Evolutionary conservation across 768 basidiomycete species (phyloP).

Genomic region (Boletus sp.): DNA sequence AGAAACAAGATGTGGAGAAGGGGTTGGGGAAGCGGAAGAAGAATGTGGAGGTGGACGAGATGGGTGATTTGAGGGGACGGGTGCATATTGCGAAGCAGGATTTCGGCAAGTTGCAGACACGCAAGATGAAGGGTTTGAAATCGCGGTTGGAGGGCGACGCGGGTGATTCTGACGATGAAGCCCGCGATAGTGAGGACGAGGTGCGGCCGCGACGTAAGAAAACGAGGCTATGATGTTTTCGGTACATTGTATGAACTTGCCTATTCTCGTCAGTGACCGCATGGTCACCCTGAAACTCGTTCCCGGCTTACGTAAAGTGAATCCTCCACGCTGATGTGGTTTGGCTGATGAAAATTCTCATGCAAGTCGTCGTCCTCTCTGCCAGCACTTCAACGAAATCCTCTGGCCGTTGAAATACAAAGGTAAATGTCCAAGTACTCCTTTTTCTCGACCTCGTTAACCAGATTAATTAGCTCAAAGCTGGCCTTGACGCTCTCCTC

Average conservation of each 20-base stretch:
- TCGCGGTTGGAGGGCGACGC: constrained; percentile 20
- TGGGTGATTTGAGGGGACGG: constrained; percentile 92
- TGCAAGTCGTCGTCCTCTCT: not conserved
- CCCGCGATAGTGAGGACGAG: constrained; percentile 18
- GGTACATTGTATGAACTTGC: not conserved
- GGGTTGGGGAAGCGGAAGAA: constrained; percentile 91
- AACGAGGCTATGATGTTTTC: constrained; percentile 8
- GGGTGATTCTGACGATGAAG: not conserved
- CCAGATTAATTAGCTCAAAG: not conserved
- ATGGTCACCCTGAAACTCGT: not conserved
- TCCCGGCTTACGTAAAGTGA: constrained; percentile 19
- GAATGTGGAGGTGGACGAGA: constrained; percentile 95
- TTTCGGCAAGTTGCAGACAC: constrained; percentile 77
- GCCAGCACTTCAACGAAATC: constrained; percentile 7
- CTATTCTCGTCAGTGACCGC: not conserved
- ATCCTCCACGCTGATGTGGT: constrained; percentile 5
- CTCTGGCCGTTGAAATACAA: not conserved
- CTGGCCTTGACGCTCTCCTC: not conserved
- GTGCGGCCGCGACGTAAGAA: constrained; percentile 19
- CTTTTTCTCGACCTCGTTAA: not conserved
- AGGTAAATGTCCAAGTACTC: not conserved
- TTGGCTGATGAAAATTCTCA: constrained; percentile 21
- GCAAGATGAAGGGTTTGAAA: constrained; percentile 96
- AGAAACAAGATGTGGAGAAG: constrained; percentile 82
- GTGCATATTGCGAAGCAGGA: constrained; percentile 92